Base-by-base conservation (phyloP, 2,329 filamentous ascomycete species). In the Neonectria ditissima region DNA sequence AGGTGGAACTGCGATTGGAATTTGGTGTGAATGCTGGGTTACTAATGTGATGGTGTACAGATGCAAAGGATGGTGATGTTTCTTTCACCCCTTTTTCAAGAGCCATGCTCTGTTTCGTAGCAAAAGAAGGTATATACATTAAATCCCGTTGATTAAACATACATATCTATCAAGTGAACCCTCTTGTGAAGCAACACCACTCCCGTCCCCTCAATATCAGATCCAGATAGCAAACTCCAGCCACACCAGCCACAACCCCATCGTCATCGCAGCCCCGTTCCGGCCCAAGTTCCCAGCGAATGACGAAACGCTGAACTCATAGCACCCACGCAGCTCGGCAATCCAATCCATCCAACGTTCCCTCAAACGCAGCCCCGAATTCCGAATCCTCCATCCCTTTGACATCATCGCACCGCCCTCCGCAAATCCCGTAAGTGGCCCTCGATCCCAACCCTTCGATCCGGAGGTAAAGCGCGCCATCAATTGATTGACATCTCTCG, bases 221-320 rank as follows among this genome's bases (percentile, higher is more conserved):
- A 41, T 41, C 37, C 8, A 4, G n/a, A 10, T 20, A 8, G 20
- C n/a, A 11, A n/a, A 14, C 34, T 41, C 37, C 48, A 65, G 65
- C 62, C 62, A 56, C 62, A 55, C 58, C 8, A 37, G 34, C 56
- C 65, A 52, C 69, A 37, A 16, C 6, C 6, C 16, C 55, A 53
- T 20, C n/a, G 47, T 30, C 28, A 32, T 32, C 7, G 22, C 28
- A 50, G 47, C 47, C 47, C 30, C 28, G 28, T 16, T n/a, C 10
- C 55, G 68, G 58, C 51, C 65, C 60, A 70, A 70, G 68, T 69
- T 70, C 65, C 65, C 45, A 20, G 56, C 62, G 56, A 63, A 69
- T 76, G 74, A 76, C 74, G 74, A 75, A 71, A 74, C 60, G 67
- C 65, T 74, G 73, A 72, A 65, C 65, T 72, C 68, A 72, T 63